Evolutionary conservation across 768 basidiomycete species (phyloP).

Genomic region (Suillus weaverae): DNA sequence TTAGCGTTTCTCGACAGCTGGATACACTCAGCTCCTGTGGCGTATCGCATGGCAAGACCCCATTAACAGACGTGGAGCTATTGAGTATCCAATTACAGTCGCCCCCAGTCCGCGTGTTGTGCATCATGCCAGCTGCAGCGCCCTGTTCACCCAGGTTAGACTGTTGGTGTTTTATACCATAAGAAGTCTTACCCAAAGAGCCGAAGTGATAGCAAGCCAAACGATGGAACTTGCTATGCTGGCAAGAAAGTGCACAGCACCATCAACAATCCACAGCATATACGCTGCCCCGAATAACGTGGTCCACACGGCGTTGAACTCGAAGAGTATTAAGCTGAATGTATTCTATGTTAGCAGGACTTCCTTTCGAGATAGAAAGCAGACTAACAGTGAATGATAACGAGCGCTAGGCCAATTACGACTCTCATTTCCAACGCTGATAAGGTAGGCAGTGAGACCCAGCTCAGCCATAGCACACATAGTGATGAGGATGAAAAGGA

Average conservation of each 20-base stretch:
- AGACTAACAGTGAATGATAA: conserved; percentile 64
- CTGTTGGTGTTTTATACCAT: not conserved
- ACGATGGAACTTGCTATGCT: conserved; percentile 74
- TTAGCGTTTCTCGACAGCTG: conserved; percentile 71
- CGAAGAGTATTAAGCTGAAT: conserved; percentile 53
- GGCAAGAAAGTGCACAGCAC: conserved; percentile 67
- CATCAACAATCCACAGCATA: conserved; percentile 68
- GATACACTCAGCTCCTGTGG: conserved; percentile 20
- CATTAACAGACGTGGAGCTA: conserved; percentile 26
- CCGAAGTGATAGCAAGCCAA: conserved; percentile 65
- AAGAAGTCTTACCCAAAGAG: conserved; percentile 59
- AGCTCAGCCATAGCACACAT: conserved; percentile 70
- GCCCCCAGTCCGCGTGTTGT: conserved; percentile 58
- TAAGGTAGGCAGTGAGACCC: conserved; percentile 71
- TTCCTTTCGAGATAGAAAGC: not conserved
- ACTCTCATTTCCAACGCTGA: conserved; percentile 65
- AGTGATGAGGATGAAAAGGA: conserved; percentile 64
- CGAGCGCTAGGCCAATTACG: conserved; percentile 58
- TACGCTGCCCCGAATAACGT: conserved; percentile 67
- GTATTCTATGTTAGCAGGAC: conserved; percentile 11
- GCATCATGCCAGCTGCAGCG: conserved; percentile 65
- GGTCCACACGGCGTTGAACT: conserved; percentile 77
- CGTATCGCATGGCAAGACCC: conserved; percentile 25
- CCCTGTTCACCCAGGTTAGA: conserved; percentile 46
- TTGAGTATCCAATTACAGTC: conserved; percentile 53